Evolutionary conservation across 2,329 filamentous ascomycete genomes (phyloP).

Genomic region (Fusarium equiseti): DNA sequence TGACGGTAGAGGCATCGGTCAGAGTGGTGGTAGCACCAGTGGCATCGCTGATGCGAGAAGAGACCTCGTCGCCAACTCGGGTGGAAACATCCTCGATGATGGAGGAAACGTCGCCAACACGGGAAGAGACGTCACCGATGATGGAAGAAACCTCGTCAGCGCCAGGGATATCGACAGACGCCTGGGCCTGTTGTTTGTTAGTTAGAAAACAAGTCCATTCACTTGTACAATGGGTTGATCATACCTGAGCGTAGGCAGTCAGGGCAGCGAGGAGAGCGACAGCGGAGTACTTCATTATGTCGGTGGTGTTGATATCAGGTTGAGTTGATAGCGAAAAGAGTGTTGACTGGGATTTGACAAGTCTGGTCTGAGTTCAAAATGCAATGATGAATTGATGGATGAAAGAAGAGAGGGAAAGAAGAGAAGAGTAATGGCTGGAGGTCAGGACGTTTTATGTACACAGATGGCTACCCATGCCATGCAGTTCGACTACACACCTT

Average conservation of each 20-base stretch:
- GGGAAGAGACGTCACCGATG: slow-evolving; percentile 25
- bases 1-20: slow-evolving; percentile 10
- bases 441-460: slow-evolving; percentile 40
- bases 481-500: slow-evolving; percentile 30
- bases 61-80: slow-evolving; percentile 18
- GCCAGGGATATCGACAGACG: slow-evolving; percentile 14
- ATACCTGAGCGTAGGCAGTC: slow-evolving; percentile 44
- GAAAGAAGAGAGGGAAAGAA: neutral
- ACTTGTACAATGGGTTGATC: neutral
- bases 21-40: neutral
- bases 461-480: slow-evolving; percentile 18
- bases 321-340: slow-evolving; percentile 14
- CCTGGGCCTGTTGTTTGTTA: slow-evolving; percentile 34
- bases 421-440: slow-evolving; percentile 8
- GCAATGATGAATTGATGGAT: slow-evolving; percentile 20
- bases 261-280: slow-evolving; percentile 49
- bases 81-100: slow-evolving; percentile 22
- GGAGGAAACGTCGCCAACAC: slow-evolving; percentile 21
- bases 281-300: slow-evolving; percentile 56
- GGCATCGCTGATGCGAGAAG: slow-evolving; percentile 14
- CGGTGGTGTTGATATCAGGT: slow-evolving; percentile 24
- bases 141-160: slow-evolving; percentile 26
- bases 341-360: slow-evolving; percentile 8
- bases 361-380: slow-evolving; percentile 19
- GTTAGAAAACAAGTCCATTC: neutral